Percentiles rank a stretch among this genome's conserved stretches.
Conservation (phyloP, 2,329 filamentous ascomycete genomes). For the Neurospora crassa region DNA sequence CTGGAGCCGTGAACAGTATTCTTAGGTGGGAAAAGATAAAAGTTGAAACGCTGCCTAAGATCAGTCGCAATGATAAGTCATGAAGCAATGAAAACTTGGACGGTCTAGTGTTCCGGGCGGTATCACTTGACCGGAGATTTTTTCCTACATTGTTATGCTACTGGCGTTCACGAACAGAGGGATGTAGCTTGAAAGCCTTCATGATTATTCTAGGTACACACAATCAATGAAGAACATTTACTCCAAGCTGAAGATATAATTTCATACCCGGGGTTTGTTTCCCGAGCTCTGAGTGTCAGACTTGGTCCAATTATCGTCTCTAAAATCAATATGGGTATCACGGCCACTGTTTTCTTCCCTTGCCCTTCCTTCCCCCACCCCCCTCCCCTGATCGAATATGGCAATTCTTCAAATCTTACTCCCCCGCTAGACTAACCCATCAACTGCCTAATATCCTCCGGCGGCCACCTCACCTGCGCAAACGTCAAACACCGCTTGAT, state of each 20-base stretch:
- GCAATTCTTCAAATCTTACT: neutral
- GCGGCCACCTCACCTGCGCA: slow-evolving; percentile 93
- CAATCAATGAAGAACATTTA: neutral
- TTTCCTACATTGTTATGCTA: neutral
- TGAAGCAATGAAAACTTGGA: neutral
- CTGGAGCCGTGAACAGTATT: neutral
- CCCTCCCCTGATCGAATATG: neutral
- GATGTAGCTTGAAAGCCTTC: neutral
- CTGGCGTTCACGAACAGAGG: neutral
- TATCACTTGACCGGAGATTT: neutral
- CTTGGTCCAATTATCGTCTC: neutral
- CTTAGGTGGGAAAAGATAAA: neutral
- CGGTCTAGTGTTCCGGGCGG: neutral
- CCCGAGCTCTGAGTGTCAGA: neutral
- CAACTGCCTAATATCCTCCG: slow-evolving; percentile 81
- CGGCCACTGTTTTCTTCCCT: neutral
- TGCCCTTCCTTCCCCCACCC: neutral
- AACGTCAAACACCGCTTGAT: slow-evolving; percentile 96
- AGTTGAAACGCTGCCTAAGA: neutral
- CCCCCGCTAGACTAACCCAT: slow-evolving; percentile 57
- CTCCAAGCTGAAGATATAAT: neutral
- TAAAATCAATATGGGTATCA: slow-evolving; percentile 11
- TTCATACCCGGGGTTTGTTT: neutral
- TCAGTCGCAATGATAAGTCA: neutral
- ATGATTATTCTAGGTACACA: neutral